Base-by-base conservation (phyloP, 352 stramenopile genomes). In the Globisporangium sylvaticum region DNA sequence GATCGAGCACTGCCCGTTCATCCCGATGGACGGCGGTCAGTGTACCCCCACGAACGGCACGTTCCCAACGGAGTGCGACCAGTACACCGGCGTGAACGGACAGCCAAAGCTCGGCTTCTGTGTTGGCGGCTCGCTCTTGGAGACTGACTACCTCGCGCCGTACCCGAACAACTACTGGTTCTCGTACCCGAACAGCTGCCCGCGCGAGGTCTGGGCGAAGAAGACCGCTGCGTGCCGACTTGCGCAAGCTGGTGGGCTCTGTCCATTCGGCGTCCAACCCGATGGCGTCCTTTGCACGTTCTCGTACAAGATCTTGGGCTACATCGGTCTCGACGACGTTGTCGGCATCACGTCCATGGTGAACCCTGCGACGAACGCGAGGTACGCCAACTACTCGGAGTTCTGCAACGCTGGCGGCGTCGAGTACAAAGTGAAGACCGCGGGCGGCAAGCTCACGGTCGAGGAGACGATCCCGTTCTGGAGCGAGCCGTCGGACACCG, bases 151-250 rank as follows among this genome's bases (percentile, higher is more conserved):
- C 8, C 69, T 81, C 7, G 87, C 87, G 10, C 87, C 84, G 46
- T 94, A 96, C 75, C 81, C 78, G 12, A 70, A 87, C 73, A 90
- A 86, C 61, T 87, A 84, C 69, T 94, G 85, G 87, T 92, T 87
- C 68, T 95, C 87, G 12, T 94, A 88, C 74, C 85, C 85, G 2
- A 92, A 91, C 64, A 88, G 69, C 27, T 94, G 83, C 46, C 80
- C 78, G 8, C 67, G 73, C 42, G 58, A 70, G 42, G 60, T 62
- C 14, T 90, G 75, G 78, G 56, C 22, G 14, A 58, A 68, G 32
- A 92, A 89, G 71, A 88, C 75, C 0, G 65, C 60, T 1, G 57
- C 59, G 15, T 90, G 76, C 64, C 78, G 81, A 20, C 53, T 39
- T 1, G 54, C 77, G 20, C 78, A 81, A 59, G 42, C 71, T 0